Base-by-base conservation (phyloP, 2,329 filamentous ascomycete species). In the Trichoderma koningiopsis region DNA sequence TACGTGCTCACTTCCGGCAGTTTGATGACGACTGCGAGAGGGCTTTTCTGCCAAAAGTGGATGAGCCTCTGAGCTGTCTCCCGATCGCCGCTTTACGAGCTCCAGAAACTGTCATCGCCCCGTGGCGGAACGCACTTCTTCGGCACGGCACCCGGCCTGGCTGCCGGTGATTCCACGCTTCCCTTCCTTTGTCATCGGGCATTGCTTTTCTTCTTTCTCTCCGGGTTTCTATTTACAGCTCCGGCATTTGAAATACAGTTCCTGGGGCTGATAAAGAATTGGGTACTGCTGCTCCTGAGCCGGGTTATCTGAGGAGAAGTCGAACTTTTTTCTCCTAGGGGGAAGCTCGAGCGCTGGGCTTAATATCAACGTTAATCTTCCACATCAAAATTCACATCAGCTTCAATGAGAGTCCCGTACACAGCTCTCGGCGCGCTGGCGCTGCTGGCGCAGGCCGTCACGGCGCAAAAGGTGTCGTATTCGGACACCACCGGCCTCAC, bases 401-500 rank as follows among this genome's bases (percentile, higher is more conserved):
- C 27, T 65, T 43, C 40, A 43, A 43, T 69, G 65, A 69, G 65
- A 61, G 66, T 60, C 27, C 62, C 66, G 14, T 59, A 53, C 16
- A 37, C 58, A 19, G 70, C 72, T 67, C 57, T 78, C 55, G 70
- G 74, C 71, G 70, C 71, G 52, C 69, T 78, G 65, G 68, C 71
- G 33, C 67, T 77, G 56, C 66, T 72, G 62, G 72, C 72, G 52
- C 71, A 74, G 59, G 71, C 71, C 31, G 77, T 68, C 53, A 56
- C 68, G 31, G 75, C 76, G 10, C 76, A 78, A 53, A 71, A 71
- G 16, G 74, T 80, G 35, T 75, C 75, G 29, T 76, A 78, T 69
- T 73, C 75, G 24, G 76, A 68, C 22, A 78, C 79, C 7, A 76
- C 77, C 14, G 77, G 77, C 8, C 75, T 82, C 35, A 79, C 77